Evolutionary conservation across 2,329 filamentous ascomycete species (phyloP), one percentile per base, ranked within the genome.

Genomic region (Pezicula radicicola): DNA sequence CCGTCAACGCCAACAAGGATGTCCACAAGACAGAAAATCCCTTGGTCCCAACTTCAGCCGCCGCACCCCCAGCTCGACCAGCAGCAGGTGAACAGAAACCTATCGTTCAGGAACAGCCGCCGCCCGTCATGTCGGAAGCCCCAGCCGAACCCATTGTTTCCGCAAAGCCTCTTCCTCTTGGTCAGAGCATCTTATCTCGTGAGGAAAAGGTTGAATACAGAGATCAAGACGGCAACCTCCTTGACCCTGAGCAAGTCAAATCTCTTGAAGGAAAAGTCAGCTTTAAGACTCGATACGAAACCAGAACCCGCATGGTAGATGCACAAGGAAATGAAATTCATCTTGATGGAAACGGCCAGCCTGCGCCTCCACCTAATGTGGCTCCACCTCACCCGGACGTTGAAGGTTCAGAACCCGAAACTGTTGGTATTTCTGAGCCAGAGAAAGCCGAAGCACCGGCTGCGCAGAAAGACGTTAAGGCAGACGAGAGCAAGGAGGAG

Each of bases 211-310:
- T 97, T 44, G 94, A 97, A 72, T 99, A 96, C 73, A 88, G 94
- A 49, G 94, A 97, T 69, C 90, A 97, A 70, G 79, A 96, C 62
- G 94, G 94, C 59, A 97, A 97, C 66, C 70, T 97, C 30, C 81
- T 99, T 30, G 77, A 93, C 65, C 84, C 88, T 50, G 88, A 91
- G 65, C 83, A 96, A 68, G 91, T 99, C 53, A 83, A 88, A 64
- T 83, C 81, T 18, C 82, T 99, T 30, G 83, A 93, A 69, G 94
- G 93, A 64, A 95, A 96, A 72, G 92, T 97, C 54, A 90, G 91
- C 64, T 97, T 99, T 74, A 86, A 95, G 74, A 97, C 94, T 12
- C 88, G 87, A 60, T 97, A 97, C 68, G 93, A 97, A 77, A 97
- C 93, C n/a, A 83, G 89, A 58, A 97, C 91, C 8, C 86, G 90